Conservation (phyloP, 805 yeast species). For the Citeromyces matritensis region DNA sequence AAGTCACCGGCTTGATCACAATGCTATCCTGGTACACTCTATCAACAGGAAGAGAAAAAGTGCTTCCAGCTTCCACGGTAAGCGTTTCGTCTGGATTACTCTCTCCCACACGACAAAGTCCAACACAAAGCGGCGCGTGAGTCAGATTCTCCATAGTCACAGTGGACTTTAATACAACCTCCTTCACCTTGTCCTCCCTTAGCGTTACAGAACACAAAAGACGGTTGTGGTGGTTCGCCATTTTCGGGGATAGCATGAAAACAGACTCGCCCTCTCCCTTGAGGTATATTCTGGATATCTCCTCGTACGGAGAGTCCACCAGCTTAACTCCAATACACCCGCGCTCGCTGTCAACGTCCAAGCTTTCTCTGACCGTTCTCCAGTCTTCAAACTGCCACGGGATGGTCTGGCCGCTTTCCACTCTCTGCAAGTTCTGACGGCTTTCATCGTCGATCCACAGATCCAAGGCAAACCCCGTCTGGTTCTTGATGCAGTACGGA, state of each 20-base stretch:
- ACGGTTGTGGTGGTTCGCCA: conserved; percentile 45
- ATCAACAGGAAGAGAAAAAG: conserved; percentile 60
- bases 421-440: conserved; percentile 14
- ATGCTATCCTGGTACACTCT: conserved; percentile 44
- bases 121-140: conserved; percentile 34
- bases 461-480: conserved; percentile 71
- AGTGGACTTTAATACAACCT: conserved; percentile 66
- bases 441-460: conserved; percentile 58
- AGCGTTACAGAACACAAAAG: conserved; percentile 57
- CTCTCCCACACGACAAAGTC: conserved; percentile 17
- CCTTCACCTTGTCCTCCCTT: conserved; percentile 66
- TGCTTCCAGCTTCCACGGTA: no score
- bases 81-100: conserved; percentile 30
- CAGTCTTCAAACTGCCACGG: conserved; percentile 96
- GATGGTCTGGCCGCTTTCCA: conserved; percentile 31
- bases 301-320: conserved; percentile 37
- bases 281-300: conserved; percentile 43
- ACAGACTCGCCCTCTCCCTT: conserved; percentile 76
- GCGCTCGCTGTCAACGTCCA: conserved; percentile 48
- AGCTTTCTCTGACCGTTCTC: conserved; percentile 69
- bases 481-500: conserved; percentile 70
- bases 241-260: conserved; percentile 48
- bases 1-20: conserved; percentile 42
- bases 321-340: conserved; percentile 52
- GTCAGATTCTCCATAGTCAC: conserved; percentile 55